phyloP scores from a whole-genome alignment of 75 land plant species.

The Pinus tabuliformis region DNA sequence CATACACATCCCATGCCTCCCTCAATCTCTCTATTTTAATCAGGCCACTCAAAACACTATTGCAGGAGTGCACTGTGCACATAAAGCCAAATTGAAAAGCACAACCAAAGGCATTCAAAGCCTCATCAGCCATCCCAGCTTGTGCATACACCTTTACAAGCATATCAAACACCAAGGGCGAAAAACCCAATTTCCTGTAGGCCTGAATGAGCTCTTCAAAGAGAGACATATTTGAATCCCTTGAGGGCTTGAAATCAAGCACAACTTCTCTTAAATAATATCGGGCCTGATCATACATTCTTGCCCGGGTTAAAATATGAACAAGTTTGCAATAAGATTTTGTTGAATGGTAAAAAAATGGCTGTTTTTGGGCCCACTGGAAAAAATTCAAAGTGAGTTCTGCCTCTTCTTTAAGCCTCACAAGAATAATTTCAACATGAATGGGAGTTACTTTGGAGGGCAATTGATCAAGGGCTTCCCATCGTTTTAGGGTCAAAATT shows the following conservation, averaged over 20 bases:
- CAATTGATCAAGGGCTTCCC: slow-evolving; percentile 24
- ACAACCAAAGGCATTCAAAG: slow-evolving; percentile 53
- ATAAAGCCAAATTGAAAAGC: slow-evolving; percentile 30
- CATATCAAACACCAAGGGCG: slow-evolving; percentile 58
- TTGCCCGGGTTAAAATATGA: slow-evolving; percentile 47
- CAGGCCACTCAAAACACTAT: slow-evolving; percentile 46
- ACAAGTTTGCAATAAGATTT: slow-evolving; percentile 37
- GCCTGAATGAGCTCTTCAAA: slow-evolving; percentile 35
- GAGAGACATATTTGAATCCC: not conserved
- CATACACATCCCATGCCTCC: slow-evolving; percentile 30
- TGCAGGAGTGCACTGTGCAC: slow-evolving; percentile 48
- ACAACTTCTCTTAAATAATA: slow-evolving; percentile 24
- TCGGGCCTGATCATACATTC: slow-evolving; percentile 39
- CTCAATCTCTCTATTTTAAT: slow-evolving; percentile 21
- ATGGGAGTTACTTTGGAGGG: slow-evolving; percentile 41
- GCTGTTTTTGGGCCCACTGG: slow-evolving; percentile 28
- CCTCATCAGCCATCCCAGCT: slow-evolving; percentile 31
- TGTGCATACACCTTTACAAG: slow-evolving; percentile 48
- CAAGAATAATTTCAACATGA: slow-evolving; percentile 33
- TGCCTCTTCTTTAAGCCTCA: slow-evolving; percentile 32
- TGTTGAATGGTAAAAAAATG: slow-evolving; percentile 22
- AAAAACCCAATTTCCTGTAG: slow-evolving; percentile 47
- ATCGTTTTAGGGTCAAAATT: slow-evolving; percentile 38
- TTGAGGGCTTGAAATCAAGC: not conserved
- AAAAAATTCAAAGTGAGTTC: slow-evolving; percentile 33